Base-by-base conservation (phyloP, 441 rosid species). In the Eugenia klotzschiana region DNA sequence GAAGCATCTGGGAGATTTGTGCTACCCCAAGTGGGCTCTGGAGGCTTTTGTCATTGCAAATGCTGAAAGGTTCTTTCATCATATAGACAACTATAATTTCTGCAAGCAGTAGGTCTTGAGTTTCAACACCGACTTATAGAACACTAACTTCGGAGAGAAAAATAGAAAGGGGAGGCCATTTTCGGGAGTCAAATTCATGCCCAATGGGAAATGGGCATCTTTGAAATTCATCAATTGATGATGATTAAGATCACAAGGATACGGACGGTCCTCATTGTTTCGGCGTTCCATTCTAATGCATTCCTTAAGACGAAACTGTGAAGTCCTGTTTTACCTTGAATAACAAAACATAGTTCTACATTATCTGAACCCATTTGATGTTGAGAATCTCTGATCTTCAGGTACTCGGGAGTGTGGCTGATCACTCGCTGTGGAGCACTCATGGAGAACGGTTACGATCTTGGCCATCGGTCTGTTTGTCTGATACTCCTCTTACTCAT, bases 11-110 rank as follows among this genome's bases (percentile, higher is more conserved):
- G 93, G 89, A 81, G 88, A 85, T 37, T 86, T 91, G 16, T 91
- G 90, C 80, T 93, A 91, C 88, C 89, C 94, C 6, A 93, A 90
- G 81, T 93, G 94, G 95, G 90, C 93, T 73, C 88, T 93, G 53
- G 95, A 93, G 85, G 94, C 90, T 85, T 93, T 91, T 89, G 89
- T 91, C 72, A 89, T 93, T 56, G 91, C 90, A 60, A 91, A 91
- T 37, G 92, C 95, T 69, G 87, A 91, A 88, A 91, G 91, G 94
- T 91, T 10, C 51, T 10, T 26, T 51, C 53, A 79, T 79, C 55
- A 49, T 27, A 25, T 14, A 18, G 54, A 46, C 14, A 79, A 80
- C 56, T 54, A 49, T 6, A 51, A 27, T 29, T 51, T 80, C 57
- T 18, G 82, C 54, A 6, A 64, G 49, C 77, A 20, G 9, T 33